Conservation (phyloP, 176 grass and related monocot genomes). For the Elymus sibiricus region DNA sequence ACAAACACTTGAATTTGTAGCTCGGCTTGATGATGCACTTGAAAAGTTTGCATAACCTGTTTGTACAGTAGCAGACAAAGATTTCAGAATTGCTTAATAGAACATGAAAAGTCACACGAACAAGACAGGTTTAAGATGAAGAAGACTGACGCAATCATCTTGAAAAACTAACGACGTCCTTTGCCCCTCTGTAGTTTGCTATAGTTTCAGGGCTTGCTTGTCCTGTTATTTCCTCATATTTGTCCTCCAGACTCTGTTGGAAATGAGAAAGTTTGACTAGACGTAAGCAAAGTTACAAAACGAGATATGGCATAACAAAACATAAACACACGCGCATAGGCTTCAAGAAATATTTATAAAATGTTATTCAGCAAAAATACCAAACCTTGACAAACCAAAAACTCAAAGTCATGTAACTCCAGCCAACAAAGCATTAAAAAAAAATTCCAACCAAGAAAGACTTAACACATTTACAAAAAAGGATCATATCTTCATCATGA, state of each 20-base stretch:
- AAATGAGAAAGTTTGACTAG: conserved; percentile 19
- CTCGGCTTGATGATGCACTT: conserved; percentile 1
- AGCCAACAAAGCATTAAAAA: no score
- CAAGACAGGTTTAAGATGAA: conserved; percentile 22
- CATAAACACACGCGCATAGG: background rate
- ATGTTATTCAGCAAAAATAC: background rate
- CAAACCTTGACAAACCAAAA: conserved; percentile 4
- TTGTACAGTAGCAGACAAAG: background rate
- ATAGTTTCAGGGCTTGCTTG: conserved; percentile 67
- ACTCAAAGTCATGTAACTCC: background rate
- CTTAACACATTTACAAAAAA: background rate
- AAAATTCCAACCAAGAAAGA: background rate
- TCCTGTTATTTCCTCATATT: conserved; percentile 71
- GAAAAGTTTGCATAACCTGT: conserved; percentile 29
- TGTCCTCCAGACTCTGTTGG: conserved; percentile 69
- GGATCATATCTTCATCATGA: background rate
- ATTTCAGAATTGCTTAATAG: background rate
- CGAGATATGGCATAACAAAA: background rate
- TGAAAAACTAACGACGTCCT: conserved; percentile 45
- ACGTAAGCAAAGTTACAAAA: conserved; percentile 19
- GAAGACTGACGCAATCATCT: conserved; percentile 37
- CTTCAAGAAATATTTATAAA: background rate
- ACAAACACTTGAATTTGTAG: conserved; percentile 23
- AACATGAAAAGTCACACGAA: conserved; percentile 2
- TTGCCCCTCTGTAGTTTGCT: conserved; percentile 50